Base-by-base conservation (phyloP, 768 basidiomycete species). In the Xerocomus brunneocitrinus region DNA sequence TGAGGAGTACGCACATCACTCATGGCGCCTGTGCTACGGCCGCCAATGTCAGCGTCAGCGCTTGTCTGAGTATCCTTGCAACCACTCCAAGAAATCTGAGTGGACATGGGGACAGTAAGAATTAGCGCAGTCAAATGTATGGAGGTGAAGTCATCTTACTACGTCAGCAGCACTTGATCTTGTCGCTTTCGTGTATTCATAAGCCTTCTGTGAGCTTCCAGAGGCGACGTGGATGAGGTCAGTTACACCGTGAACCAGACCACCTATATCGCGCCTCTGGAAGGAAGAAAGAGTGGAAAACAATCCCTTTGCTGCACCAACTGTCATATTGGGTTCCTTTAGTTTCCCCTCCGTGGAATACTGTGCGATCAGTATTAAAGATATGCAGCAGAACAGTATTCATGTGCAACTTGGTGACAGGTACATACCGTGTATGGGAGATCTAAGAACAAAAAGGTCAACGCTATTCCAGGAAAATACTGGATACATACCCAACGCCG, bases 281-380 rank as follows among this genome's bases (percentile, higher is more conserved):
- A 92, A 95, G 9, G 89, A 85, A 28, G 78, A 72, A 2, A 90
- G 81, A 1, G 91, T 89, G 24, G 81, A 79, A n/a, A 95, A 67
- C 4, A 97, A 73, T 8, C 91, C 91, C 64, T 90, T 83, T 0
- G 93, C 94, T 4, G 95, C 94, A 65, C 91, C 93, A 8, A 85
- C 79, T 10, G 85, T 84, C 14, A 93, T 73, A 65, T 97, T 95
- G 32, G 95, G 93, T 66, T 97, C 93, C 69, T 98, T 97, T 66
- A 98, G 73, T 65, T 91, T 93, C 46, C 94, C 94, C 73, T 98
- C 92, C 7, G 93, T 95, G 22, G 92, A 92, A 72, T 98, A 98
- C 84, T 89, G 56, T 32, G 19, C 12, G 43, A 49, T 49, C 35
- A 52, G 13, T 47, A 22, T 50, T 27, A 52, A 19, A 50, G 12